Evolutionary conservation across 352 stramenopile species (phyloP).

Genomic region (Albugo laibachii): DNA sequence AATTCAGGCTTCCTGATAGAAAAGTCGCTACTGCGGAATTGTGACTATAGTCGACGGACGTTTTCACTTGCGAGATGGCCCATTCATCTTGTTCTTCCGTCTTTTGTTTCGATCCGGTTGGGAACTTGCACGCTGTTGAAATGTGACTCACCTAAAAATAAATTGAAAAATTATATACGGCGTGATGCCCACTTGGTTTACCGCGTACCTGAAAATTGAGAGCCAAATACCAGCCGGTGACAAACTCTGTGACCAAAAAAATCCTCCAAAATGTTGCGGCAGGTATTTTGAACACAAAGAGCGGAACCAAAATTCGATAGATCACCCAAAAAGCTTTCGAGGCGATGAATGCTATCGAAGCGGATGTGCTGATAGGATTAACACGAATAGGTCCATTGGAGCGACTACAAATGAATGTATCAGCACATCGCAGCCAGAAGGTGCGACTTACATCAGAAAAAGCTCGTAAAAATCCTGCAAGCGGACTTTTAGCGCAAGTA

Average conservation of each 20-base stretch:
- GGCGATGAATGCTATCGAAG: slow-evolving; percentile 68
- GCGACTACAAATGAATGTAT: neutral
- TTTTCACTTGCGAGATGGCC: slow-evolving; percentile 87
- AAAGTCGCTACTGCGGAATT: slow-evolving; percentile 76
- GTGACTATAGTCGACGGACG: slow-evolving; percentile 85
- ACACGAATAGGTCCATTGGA: slow-evolving; percentile 82
- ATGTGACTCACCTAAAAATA: slow-evolving; percentile 45
- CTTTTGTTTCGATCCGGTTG: slow-evolving; percentile 35
- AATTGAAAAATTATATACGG: neutral
- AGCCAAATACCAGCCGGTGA: slow-evolving; percentile 83
- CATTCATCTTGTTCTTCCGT: slow-evolving; percentile 72
- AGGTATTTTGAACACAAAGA: slow-evolving; percentile 46
- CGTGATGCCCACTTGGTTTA: neutral
- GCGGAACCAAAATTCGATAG: slow-evolving; percentile 79
- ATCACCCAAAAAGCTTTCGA: slow-evolving; percentile 80
- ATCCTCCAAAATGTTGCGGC: slow-evolving; percentile 43
- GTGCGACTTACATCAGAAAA: slow-evolving; percentile 28
- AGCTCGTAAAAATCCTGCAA: slow-evolving; percentile 84
- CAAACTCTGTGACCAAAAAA: slow-evolving; percentile 77
- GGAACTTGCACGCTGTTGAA: slow-evolving; percentile 81
- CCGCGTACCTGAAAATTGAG: slow-evolving; percentile 82
- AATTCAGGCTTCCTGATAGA: slow-evolving; percentile 90
- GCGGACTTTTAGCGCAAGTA: slow-evolving; percentile 88
- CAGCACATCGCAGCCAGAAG: no score
- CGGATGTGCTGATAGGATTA: slow-evolving; percentile 63